Evolutionary conservation across 169 alveolate species (phyloP).

Genomic region (Cryptosporidium felis): DNA sequence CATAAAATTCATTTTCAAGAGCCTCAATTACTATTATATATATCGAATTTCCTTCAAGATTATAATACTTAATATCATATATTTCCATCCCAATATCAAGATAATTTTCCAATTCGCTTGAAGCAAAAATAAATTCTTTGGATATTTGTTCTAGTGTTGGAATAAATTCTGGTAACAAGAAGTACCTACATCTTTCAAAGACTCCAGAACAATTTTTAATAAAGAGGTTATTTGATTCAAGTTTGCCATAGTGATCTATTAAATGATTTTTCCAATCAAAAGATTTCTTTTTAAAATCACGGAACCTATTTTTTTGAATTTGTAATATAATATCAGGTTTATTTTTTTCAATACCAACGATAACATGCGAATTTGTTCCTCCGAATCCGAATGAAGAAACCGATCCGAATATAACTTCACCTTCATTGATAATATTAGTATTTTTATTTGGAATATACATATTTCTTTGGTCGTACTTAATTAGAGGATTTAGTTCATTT

Average conservation of each 20-base stretch:
- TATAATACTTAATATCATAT: neutral
- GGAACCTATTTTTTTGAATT: neutral
- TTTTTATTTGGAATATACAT: slow-evolving; percentile 17
- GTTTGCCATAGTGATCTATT: neutral
- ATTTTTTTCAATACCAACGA: slow-evolving; percentile 47
- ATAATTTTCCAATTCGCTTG: neutral
- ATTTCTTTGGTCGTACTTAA: neutral
- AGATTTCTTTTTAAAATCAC: slow-evolving; percentile 31
- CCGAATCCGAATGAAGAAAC: slow-evolving; percentile 70
- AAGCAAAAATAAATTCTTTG: neutral
- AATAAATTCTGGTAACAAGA: neutral
- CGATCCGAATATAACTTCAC: slow-evolving; percentile 16
- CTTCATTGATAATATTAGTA: neutral
- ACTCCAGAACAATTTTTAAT: neutral
- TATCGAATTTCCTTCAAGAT: neutral
- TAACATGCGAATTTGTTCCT: slow-evolving; percentile 48
- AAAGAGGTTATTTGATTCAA: neutral
- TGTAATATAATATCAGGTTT: slow-evolving; percentile 6
- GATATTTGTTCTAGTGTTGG: neutral
- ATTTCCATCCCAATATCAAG: slow-evolving; percentile 12
- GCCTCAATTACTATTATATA: neutral
- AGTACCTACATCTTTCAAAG: neutral
- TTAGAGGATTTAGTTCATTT: slow-evolving; percentile 35
- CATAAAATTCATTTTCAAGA: neutral
- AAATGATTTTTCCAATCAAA: slow-evolving; percentile 12